phyloP scores from a whole-genome alignment of 139 green algal species.

The Raphidocelis subcapitata region DNA sequence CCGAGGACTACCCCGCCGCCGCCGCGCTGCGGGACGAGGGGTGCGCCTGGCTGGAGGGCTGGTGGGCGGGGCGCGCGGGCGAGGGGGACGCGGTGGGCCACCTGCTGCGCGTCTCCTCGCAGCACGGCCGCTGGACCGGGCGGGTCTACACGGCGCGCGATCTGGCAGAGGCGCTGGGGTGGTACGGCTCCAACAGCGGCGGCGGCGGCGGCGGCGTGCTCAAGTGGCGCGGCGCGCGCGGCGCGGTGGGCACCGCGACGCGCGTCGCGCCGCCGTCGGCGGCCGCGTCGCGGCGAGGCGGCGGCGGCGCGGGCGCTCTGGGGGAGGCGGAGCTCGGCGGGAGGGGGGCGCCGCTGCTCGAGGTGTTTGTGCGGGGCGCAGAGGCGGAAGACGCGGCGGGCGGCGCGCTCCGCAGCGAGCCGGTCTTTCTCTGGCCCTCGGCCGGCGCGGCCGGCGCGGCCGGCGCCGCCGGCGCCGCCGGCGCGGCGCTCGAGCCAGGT shows the following conservation, averaged over 20 bases:
- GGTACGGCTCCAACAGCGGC: background rate
- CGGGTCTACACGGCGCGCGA: conserved; percentile 55
- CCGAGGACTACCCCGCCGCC: conserved; percentile 69
- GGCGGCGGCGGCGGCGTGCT: no score
- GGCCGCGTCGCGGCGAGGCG: background rate
- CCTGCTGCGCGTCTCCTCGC: no score
- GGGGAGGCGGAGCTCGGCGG: background rate
- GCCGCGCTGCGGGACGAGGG: conserved; percentile 65
- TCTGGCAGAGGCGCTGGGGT: conserved; percentile 48
- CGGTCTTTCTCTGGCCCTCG: no score
- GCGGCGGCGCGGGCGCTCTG: background rate
- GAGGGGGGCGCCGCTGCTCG: conserved; percentile 6
- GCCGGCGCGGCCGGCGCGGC: no score
- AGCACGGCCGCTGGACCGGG: conserved; percentile 56
- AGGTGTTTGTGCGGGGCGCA: conserved; percentile 21
- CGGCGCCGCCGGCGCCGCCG: no score
- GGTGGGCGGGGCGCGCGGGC: conserved; percentile 80
- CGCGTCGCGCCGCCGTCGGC: background rate
- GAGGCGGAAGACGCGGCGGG: no score
- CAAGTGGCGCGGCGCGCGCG: background rate
- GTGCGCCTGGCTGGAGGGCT: conserved; percentile 59
- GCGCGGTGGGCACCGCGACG: background rate
- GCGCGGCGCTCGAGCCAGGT: no score
- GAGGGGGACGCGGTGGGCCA: no score
- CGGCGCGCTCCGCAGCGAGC: no score